Base-by-base conservation (phyloP, 2,329 filamentous ascomycete species). In the Alternaria triticina region DNA sequence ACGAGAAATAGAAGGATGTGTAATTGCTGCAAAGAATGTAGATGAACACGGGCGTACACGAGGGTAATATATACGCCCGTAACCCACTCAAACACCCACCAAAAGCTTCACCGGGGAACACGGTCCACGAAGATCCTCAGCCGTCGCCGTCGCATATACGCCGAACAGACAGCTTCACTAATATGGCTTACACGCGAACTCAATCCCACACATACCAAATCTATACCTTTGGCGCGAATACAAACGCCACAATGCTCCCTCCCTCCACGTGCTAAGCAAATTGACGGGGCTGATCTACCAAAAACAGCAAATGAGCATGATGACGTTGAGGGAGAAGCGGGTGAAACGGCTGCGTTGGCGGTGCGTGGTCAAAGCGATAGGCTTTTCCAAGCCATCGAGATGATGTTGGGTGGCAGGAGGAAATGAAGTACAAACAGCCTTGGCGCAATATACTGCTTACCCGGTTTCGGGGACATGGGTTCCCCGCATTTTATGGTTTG, bases 401-500 rank as follows among this genome's bases (percentile, higher is more conserved):
- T 15, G n/a, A 33, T 33, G 27, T 51, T 51, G 27, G 47, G 8
- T 40, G 17, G 27, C 30, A 12, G 6, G 28, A 30, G 17, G 27
- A 30, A 15, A 51, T 51, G 47, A 33, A 30, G 47, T 22, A 51
- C 27, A 30, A 33, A 22, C 47, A 33, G 47, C 30, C 47, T 51
- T 51, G 27, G 47, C 47, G 36, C 30, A 51, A 51, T 51, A 33
- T 51, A 51, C 47, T 33, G 47, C 47, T 51, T 51, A 51, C 47
- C n/a, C 47, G 47, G 27, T 33, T 33, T 30, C 47, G 27, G 47
- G 27, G 47, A 30, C n/a, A 51, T 28, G 12, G 49, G 17, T 36
- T 51, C 7, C 17, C 49, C 28, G 17, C 49, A 36, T 51, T n/a
- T 28, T 33, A 17, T 17, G n/a, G 36, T 40, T 17, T 40, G 36